Base-by-base conservation (phyloP, 1,284 basidiomycete genomes). In the Ceraceosorus bombacis region DNA sequence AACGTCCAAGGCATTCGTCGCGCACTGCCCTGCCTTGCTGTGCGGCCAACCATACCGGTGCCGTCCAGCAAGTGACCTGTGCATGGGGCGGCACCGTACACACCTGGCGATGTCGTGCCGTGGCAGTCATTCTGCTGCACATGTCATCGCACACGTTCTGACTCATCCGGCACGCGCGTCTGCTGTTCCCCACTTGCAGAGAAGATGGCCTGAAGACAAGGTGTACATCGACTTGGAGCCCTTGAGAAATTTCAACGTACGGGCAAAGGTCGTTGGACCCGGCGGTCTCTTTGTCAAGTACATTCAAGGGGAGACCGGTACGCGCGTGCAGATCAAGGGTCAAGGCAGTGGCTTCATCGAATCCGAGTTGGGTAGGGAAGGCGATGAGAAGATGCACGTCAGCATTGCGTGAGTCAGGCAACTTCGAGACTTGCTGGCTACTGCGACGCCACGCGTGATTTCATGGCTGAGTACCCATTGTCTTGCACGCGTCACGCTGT, bases 321-420 rank as follows among this genome's bases (percentile, higher is more conserved):
- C 92, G 12, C 84, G 94, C 64, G 94, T 97, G n/a, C 94, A 98
- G 79, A 96, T 98, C 77, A 97, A 97, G 79, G 94, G 94, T 9
- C 69, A 86, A 13, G 95, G 95, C 0, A 94, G 90, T 15, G 95
- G 94, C 0, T 98, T 95, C 78, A 85, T 94, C 67, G 94, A 98
- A 74, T 86, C 86, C 70, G 94, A 97, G 67, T 95, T 92, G 0
- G 90, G 91, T 0, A 82, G 85, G 69, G 93, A 97, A 79, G 84
- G 85, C 51, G 87, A 90, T 60, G 93, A 96, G 74, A 89, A 90
- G 1, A 88, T 95, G 84, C 90, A 93, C 78, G 68, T 77, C 39
- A 59, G 65, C 41, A 66, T 74, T 40, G 63, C 68, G 54, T 61
- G 39, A 58, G 56, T 53, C 5, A 15, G 17, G 39, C 6, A 39